These are phyloP conservation scores for Zygoascus sp. DNA, from an alignment of 1,139 yeast genomes.

Conservation along the genomic window DNA sequence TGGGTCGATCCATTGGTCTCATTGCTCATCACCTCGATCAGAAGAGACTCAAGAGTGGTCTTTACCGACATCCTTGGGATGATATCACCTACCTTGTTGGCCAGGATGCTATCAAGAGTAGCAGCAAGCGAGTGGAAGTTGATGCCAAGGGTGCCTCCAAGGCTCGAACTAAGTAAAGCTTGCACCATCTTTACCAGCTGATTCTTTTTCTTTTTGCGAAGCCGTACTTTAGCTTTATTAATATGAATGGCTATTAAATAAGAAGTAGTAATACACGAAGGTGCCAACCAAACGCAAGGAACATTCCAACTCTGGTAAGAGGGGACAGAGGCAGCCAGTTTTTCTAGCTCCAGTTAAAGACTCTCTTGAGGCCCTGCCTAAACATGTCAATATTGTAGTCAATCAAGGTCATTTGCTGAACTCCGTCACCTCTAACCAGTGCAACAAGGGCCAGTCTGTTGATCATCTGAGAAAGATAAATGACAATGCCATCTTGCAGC, in stretches of 20 bases:
- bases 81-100: conserved; percentile 43
- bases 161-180: conserved; percentile 27
- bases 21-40: conserved; percentile 46
- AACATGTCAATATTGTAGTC: conserved; percentile 87
- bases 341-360: neutral
- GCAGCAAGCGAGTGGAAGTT: conserved; percentile 35
- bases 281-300: no score
- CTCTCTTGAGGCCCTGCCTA: conserved; percentile 53
- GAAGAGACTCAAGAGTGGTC: conserved; percentile 45
- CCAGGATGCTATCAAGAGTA: conserved; percentile 33
- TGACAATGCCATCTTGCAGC: conserved; percentile 74
- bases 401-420: conserved; percentile 57
- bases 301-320: no score
- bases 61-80: conserved; percentile 48
- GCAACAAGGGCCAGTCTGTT: conserved; percentile 91
- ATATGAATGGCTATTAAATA: neutral
- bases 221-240: neutral
- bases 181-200: neutral
- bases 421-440: conserved; percentile 58
- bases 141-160: conserved; percentile 35
- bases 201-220: neutral
- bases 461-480: conserved; percentile 86
- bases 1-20: conserved; percentile 45
- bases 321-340: no score
- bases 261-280: neutral